These are phyloP conservation scores for Annulohypoxylon stygium DNA, from an alignment of 495 filamentous ascomycete species.

Conservation along the genomic window DNA sequence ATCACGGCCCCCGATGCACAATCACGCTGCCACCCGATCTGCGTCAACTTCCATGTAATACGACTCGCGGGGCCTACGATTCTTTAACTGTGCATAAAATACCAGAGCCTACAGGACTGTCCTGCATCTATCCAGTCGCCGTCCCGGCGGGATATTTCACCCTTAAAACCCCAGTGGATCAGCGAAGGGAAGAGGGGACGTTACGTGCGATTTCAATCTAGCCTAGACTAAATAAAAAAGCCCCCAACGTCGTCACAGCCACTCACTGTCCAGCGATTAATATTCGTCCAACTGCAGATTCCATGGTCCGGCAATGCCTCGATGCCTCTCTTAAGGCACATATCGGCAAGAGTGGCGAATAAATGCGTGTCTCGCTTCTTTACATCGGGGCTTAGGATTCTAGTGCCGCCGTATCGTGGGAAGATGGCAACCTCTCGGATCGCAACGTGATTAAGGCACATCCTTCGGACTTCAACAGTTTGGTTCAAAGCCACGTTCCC, in stretches of 20 bases:
- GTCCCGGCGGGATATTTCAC: conserved; percentile 26
- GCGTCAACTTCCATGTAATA: conserved; percentile 41
- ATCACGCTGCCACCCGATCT: conserved; percentile 47
- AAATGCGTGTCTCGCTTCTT: conserved; percentile 22
- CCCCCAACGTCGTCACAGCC: conserved; percentile 28
- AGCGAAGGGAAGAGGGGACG: background rate
- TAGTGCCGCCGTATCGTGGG: conserved; percentile 4
- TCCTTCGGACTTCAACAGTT: conserved; percentile 29
- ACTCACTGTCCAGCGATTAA: conserved; percentile 4
- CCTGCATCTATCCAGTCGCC: conserved; percentile 21
- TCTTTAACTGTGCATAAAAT: conserved; percentile 22
- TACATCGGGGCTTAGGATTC: conserved; percentile 24
- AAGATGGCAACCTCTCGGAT: conserved; percentile 40
- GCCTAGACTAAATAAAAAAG: background rate
- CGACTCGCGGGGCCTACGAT: conserved; percentile 24
- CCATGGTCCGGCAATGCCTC: conserved; percentile 10
- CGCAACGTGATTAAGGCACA: conserved; percentile 21
- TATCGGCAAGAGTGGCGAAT: conserved; percentile 38
- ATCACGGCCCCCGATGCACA: conserved; percentile 39
- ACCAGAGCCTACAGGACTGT: conserved; percentile 16
- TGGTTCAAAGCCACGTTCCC: conserved; percentile 20
- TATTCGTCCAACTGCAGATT: conserved; percentile 1
- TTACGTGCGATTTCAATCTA: conserved; percentile 15
- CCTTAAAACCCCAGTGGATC: conserved; percentile 17
- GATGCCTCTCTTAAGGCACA: conserved; percentile 8